Conservation (phyloP, 495 filamentous ascomycete genomes). For the Penicillium parvum region DNA sequence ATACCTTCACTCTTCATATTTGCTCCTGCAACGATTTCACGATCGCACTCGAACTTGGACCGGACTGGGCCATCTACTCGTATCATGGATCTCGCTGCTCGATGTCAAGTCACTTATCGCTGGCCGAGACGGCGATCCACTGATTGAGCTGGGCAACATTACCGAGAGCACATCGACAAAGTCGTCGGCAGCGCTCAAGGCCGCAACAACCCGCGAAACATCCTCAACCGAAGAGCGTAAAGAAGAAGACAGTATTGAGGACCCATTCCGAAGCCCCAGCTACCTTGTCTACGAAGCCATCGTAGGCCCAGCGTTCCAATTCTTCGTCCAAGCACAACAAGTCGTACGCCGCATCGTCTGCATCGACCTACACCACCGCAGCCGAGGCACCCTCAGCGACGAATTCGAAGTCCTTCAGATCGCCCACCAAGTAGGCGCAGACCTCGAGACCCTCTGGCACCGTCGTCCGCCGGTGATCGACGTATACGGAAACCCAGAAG, state of each 20-base stretch:
- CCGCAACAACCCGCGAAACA: too few species aligned
- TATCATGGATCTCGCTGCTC: slow-evolving; percentile 36
- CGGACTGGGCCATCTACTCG: slow-evolving; percentile 25
- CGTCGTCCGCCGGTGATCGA: slow-evolving; percentile 32
- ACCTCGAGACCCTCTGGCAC: slow-evolving; percentile 39
- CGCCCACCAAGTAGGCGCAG: slow-evolving; percentile 36
- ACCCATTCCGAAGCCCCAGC: slow-evolving; percentile 25
- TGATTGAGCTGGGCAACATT: slow-evolving; percentile 30
- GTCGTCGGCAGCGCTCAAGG: not conserved
- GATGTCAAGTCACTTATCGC: slow-evolving; percentile 41
- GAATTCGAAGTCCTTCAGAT: slow-evolving; percentile 43
- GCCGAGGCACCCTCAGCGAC: slow-evolving; percentile 37
- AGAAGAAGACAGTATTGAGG: slow-evolving; percentile 15
- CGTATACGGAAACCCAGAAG: slow-evolving; percentile 27
- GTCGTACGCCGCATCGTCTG: slow-evolving; percentile 35
- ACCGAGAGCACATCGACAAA: slow-evolving; percentile 1
- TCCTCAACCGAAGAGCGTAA: slow-evolving; percentile 3
- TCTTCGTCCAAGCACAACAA: slow-evolving; percentile 35
- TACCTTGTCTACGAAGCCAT: slow-evolving; percentile 35
- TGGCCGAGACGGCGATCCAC: slow-evolving; percentile 37
- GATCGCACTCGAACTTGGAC: slow-evolving; percentile 28
- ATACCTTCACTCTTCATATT: slow-evolving; percentile 34
- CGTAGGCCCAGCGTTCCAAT: slow-evolving; percentile 33
- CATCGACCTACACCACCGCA: slow-evolving; percentile 41
- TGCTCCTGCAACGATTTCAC: slow-evolving; percentile 33